Conservation (phyloP, 768 basidiomycete species). For the Suillus subalutaceus region DNA sequence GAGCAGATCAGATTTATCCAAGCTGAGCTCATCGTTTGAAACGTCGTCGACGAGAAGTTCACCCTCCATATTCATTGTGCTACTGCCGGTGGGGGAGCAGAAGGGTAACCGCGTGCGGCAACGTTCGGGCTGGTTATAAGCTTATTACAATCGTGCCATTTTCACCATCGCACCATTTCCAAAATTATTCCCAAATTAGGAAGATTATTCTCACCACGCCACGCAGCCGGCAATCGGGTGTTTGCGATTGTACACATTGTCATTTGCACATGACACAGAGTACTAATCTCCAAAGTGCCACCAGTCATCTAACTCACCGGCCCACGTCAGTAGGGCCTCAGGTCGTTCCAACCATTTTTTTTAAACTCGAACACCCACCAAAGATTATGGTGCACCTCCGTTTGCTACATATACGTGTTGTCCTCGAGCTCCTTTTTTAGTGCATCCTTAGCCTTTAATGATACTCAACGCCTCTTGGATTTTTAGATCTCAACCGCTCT, state of each 20-base stretch:
- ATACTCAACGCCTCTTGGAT: not conserved
- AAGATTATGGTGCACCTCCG: too few relatives aligned
- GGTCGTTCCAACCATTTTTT: too few relatives aligned
- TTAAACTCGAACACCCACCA: too few relatives aligned
- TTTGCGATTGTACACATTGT: too few relatives aligned
- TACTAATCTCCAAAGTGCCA: too few relatives aligned
- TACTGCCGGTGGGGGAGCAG: not conserved
- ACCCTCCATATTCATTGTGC: not conserved
- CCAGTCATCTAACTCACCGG: too few relatives aligned
- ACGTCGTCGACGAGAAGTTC: slow-evolving; percentile 1
- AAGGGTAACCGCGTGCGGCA: not conserved
- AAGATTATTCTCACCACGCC: slow-evolving; percentile 28
- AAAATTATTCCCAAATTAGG: slow-evolving; percentile 21
- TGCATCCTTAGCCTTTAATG: not conserved
- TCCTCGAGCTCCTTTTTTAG: not conserved
- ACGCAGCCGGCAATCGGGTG: not conserved
- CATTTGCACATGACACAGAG: too few relatives aligned
- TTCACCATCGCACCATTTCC: slow-evolving; percentile 26
- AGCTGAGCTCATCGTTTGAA: slow-evolving; percentile 22
- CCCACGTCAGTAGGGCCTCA: too few relatives aligned
- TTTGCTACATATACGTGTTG: too few relatives aligned
- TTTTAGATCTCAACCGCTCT: not conserved
- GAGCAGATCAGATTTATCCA: slow-evolving; percentile 61
- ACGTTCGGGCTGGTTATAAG: not conserved
- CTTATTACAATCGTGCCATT: slow-evolving; percentile 27